Evolutionary conservation across 805 yeast genomes (phyloP).

Genomic region (Sugiyamaella qingdaonensis): DNA sequence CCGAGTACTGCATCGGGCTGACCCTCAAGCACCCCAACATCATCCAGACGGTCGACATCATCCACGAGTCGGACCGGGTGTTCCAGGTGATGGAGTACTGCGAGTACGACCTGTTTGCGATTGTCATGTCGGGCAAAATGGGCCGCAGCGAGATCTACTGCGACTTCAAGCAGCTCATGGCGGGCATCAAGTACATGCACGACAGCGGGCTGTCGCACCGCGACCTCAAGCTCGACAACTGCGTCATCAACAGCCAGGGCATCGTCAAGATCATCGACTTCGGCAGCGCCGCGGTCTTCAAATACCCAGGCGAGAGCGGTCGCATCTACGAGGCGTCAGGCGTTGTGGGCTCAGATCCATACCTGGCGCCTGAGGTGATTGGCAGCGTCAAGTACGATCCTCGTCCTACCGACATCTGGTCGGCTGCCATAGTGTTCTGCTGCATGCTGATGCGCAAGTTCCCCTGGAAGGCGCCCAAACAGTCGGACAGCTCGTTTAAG

Average conservation of each 20-base stretch:
- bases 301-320: conserved; percentile 70
- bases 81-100: conserved; percentile 94
- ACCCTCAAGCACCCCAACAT: conserved; percentile 86
- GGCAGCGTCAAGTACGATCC: conserved; percentile 83
- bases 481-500: conserved; percentile 76
- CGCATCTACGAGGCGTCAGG: conserved; percentile 74
- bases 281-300: conserved; percentile 88
- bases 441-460: conserved; percentile 89
- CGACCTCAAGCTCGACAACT: conserved; percentile 87
- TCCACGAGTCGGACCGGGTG: conserved; percentile 81
- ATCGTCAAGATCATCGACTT: conserved; percentile 88
- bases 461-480: conserved; percentile 91
- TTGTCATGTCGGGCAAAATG: conserved; percentile 93
- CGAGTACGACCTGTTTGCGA: conserved; percentile 87
- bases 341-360: conserved; percentile 85
- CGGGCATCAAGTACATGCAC: conserved; percentile 79
- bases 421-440: conserved; percentile 83
- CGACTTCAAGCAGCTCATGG: conserved; percentile 81
- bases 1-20: conserved; percentile 91
- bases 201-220: conserved; percentile 84
- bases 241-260: conserved; percentile 79
- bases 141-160: conserved; percentile 72
- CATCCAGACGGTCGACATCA: conserved; percentile 85
- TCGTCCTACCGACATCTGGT: conserved; percentile 92
- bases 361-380: conserved; percentile 87